Conservation (phyloP, 2,329 filamentous ascomycete genomes). For the Aspergillus quadrilineatus region DNA sequence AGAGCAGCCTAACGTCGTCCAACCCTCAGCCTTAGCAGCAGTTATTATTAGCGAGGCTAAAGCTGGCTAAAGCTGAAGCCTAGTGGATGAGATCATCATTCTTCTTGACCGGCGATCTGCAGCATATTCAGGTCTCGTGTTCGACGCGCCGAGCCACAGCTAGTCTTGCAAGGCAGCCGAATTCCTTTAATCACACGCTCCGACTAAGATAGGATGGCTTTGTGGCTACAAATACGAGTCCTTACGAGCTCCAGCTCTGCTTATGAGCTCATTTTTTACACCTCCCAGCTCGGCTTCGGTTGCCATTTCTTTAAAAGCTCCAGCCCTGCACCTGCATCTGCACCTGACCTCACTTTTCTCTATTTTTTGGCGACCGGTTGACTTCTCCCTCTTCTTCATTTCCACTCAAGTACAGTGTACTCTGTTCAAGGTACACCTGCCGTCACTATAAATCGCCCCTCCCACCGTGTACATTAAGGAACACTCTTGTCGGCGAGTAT, state of each 20-base stretch:
- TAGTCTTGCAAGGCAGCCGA: slow-evolving; percentile 18
- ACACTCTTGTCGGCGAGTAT: not conserved
- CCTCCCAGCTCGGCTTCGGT: not conserved
- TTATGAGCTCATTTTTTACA: slow-evolving; percentile 9
- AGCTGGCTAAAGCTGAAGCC: not conserved
- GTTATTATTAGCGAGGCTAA: slow-evolving; percentile 5
- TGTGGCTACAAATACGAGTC: not conserved
- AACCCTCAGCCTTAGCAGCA: not conserved
- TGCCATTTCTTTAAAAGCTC: slow-evolving; percentile 10
- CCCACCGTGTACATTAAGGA: not conserved
- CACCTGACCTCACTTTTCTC: not conserved
- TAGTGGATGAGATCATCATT: not conserved
- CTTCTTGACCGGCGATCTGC: not conserved
- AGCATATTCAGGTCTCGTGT: slow-evolving; percentile 1
- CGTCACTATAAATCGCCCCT: not conserved
- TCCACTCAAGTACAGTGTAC: not conserved
- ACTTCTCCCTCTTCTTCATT: not conserved
- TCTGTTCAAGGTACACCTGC: not conserved
- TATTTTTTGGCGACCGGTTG: not conserved
- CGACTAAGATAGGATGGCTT: not conserved
- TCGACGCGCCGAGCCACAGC: slow-evolving; percentile 14
- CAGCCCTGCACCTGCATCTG: not conserved
- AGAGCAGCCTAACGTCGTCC: not conserved
- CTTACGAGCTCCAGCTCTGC: slow-evolving; percentile 7
- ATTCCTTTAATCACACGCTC: slow-evolving; percentile 15